These are phyloP conservation scores for Hymenoscyphus fructigenus DNA, from an alignment of 2,329 filamentous ascomycete genomes.

Conservation along the genomic window DNA sequence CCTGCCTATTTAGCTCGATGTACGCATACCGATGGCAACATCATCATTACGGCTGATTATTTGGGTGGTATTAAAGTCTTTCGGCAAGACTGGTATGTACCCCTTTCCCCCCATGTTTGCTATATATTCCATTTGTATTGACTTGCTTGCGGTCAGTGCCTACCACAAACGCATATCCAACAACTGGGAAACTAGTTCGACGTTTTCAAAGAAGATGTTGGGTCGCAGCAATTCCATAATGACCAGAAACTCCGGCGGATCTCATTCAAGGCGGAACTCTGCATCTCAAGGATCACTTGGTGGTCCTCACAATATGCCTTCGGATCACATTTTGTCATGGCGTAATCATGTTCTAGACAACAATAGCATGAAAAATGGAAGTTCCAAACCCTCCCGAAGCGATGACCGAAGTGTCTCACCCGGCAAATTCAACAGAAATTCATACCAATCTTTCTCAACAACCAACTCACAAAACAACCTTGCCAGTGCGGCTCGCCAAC, in stretches of 20 bases:
- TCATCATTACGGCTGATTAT: slow-evolving; percentile 88
- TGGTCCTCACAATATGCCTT: slow-evolving; percentile 33
- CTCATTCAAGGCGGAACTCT: slow-evolving; percentile 45
- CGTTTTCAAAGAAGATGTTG: slow-evolving; percentile 57
- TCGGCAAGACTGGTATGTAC: slow-evolving; percentile 65
- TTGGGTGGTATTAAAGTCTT: slow-evolving; percentile 91
- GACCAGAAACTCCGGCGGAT: slow-evolving; percentile 49
- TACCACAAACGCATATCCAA: slow-evolving; percentile 74
- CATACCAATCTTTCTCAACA: slow-evolving; percentile 19
- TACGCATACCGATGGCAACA: slow-evolving; percentile 77
- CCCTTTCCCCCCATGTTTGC: background rate
- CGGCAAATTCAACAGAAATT: slow-evolving; percentile 38
- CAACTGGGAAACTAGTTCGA: slow-evolving; percentile 74
- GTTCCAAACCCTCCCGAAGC: slow-evolving; percentile 48
- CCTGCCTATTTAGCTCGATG: slow-evolving; percentile 76
- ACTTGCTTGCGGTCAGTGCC: slow-evolving; percentile 49
- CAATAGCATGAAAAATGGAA: slow-evolving; percentile 28
- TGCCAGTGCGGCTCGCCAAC: slow-evolving; percentile 32
- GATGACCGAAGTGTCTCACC: slow-evolving; percentile 55
- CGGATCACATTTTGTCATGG: slow-evolving; percentile 87
- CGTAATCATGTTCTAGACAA: slow-evolving; percentile 65
- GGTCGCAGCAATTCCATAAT: slow-evolving; percentile 36
- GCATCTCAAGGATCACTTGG: slow-evolving; percentile 36
- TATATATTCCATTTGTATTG: background rate
- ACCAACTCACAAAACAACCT: slow-evolving; percentile 28